Evolutionary conservation across 1,139 yeast genomes (phyloP).

Genomic region (Candida sojae): DNA sequence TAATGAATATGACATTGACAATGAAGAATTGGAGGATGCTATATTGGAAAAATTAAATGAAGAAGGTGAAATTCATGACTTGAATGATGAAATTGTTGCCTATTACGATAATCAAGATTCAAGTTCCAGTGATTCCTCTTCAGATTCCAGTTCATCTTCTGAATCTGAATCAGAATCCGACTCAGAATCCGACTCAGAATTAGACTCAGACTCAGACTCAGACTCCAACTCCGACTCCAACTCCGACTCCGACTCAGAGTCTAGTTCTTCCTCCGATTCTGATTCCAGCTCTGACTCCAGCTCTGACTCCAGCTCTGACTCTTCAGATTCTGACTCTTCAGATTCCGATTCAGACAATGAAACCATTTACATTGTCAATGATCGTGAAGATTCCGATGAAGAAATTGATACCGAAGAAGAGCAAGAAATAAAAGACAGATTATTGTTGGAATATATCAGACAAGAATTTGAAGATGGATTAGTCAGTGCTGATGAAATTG

Average conservation of each 20-base stretch:
- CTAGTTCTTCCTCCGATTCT: neutral
- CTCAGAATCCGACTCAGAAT: neutral
- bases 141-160: neutral
- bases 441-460: conserved; percentile 42
- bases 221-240: neutral
- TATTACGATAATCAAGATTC: conserved; percentile 33
- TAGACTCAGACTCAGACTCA: neutral
- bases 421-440: conserved; percentile 34
- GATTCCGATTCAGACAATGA: conserved; percentile 14
- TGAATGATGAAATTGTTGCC: conserved; percentile 42
- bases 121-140: neutral
- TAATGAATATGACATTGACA: conserved; percentile 28
- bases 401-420: conserved; percentile 31
- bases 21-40: conserved; percentile 39
- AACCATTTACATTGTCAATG: conserved; percentile 27
- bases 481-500: conserved; percentile 30
- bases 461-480: conserved; percentile 40
- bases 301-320: neutral
- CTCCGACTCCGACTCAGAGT: too few species aligned
- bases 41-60: conserved; percentile 37
- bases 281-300: neutral
- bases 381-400: conserved; percentile 23
- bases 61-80: conserved; percentile 38
- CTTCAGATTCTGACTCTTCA: neutral
- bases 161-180: neutral